Conservation (phyloP, 208 protist genomes). For the Trypanosomatidae sp. region DNA sequence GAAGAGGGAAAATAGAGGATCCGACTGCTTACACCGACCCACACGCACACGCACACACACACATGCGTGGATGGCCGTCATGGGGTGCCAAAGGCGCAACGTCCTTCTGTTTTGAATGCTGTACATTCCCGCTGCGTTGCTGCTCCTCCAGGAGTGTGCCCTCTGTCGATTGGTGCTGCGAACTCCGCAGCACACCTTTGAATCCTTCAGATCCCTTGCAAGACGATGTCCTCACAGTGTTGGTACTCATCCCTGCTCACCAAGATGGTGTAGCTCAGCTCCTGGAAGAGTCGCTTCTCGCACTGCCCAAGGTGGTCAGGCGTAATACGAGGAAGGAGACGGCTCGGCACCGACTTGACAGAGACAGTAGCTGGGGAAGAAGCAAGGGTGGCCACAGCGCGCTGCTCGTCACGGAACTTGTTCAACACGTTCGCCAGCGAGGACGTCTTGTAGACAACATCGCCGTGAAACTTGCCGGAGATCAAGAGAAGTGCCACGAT, state of each 20-base stretch:
- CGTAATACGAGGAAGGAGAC: slow-evolving; percentile 13
- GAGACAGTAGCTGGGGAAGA: neutral
- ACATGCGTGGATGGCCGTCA: neutral
- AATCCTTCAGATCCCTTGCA: slow-evolving; percentile 1
- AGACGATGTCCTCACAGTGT: slow-evolving; percentile 17
- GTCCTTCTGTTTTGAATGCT: neutral
- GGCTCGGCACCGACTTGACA: neutral
- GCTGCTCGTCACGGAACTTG: slow-evolving; percentile 20
- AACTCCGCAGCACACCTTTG: neutral
- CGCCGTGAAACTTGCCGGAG: slow-evolving; percentile 46
- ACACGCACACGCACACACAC: neutral
- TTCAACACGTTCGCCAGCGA: slow-evolving; percentile 35
- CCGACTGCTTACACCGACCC: neutral
- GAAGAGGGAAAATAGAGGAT: neutral
- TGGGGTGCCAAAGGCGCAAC: neutral
- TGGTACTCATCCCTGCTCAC: slow-evolving; percentile 37
- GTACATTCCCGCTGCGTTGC: neutral
- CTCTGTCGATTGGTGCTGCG: neutral
- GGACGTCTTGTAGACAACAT: slow-evolving; percentile 38
- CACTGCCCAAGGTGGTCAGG: slow-evolving; percentile 30
- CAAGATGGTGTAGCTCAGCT: slow-evolving; percentile 31
- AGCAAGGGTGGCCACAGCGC: neutral
- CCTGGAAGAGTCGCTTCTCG: slow-evolving; percentile 40
- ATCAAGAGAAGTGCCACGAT: slow-evolving; percentile 37
- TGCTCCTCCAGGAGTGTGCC: neutral